Evolutionary conservation across 257 asterid species (phyloP), one percentile per base, ranked within the genome.

Genomic region (Scutellaria baicalensis): DNA sequence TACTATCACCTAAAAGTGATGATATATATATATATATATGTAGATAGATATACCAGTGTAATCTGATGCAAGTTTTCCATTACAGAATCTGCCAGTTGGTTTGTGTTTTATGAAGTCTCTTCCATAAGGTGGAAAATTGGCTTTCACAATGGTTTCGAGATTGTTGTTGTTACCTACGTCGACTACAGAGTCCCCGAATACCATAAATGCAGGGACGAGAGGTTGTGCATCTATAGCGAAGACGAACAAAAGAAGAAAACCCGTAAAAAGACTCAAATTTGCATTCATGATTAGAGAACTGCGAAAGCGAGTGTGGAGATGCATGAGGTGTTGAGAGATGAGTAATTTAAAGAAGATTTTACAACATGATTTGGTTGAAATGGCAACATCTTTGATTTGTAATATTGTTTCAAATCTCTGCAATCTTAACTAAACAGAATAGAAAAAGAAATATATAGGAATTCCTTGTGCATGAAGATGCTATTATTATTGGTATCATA

Each of bases 51-150:
- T 83, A 89, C 97, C 93, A 1, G 95, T 89, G 68, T 85, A 91
- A 72, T 91, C 97, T 3, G 89, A 80, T 45, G 96, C 95, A 76
- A 91, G 95, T 75, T 85, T 91, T 56, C 97, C 97, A 71, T 91
- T 91, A 33, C 92, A 89, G 50, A 91, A 91, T 79, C 96, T 85
- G 17, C 97, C 97, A 8, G 95, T 89, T 47, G 93, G 82, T 72
- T 69, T 79, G 72, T 84, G 87, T 18, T 79, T 64, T 59, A 78
- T 68, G 39, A 81, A 91, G 58, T 91, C 96, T 79, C 95, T 85
- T 38, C 97, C 97, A 56, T 91, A 91, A 64, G 97, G 97, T 0
- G 81, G 83, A 79, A 91, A 91, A 68, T 91, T 81, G 11, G 97
- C 87, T 73, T 87, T 89, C 59, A 91, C 83, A 56, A 91, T 13